These are phyloP conservation scores for Oemleria cerasiformis DNA, from an alignment of 306 rosid species.

Conservation along the genomic window DNA sequence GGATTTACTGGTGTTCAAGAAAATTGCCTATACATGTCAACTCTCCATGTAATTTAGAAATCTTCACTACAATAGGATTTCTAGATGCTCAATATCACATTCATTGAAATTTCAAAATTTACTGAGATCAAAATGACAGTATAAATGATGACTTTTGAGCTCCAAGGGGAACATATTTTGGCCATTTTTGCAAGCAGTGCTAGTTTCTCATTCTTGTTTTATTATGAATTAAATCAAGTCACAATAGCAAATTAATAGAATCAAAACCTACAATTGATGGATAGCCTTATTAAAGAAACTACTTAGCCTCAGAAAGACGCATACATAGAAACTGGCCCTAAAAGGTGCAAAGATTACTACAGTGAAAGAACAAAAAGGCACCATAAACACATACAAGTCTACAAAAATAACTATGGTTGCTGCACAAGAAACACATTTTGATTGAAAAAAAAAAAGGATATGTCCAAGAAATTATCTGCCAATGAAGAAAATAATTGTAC, in stretches of 20 bases:
- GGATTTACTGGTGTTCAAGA: no score
- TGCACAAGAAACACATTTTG: background rate
- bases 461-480: constrained; percentile 6
- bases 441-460: background rate
- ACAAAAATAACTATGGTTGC: background rate
- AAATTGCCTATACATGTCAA: no score
- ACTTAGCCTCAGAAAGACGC: background rate
- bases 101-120: no score
- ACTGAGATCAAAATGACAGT: no score
- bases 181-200: background rate
- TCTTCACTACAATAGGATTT: no score
- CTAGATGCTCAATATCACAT: no score
- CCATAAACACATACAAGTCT: background rate
- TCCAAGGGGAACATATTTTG: no score
- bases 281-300: background rate
- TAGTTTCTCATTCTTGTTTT: background rate
- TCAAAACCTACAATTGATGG: background rate
- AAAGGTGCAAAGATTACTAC: background rate
- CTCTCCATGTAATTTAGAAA: no score
- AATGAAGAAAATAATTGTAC: constrained; percentile 8
- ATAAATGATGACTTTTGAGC: no score
- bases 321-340: background rate
- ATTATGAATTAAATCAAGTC: background rate
- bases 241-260: background rate
- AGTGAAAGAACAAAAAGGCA: background rate